These are phyloP conservation scores for Lumnitzera littorea DNA, from an alignment of 345 rosid genomes.

Conservation along the genomic window DNA sequence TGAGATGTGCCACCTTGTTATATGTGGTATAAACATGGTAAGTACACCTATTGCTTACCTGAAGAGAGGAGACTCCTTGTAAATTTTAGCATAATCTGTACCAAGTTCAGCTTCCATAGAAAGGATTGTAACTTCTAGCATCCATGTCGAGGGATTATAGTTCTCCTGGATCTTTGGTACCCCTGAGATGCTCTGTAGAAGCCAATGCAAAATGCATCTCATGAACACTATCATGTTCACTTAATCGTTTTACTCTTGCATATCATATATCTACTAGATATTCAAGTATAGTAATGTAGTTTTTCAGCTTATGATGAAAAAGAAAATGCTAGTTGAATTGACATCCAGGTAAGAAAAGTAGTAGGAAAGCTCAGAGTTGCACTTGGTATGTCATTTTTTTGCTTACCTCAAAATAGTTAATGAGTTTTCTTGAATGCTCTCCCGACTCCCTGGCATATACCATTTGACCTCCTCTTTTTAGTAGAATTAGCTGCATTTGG, in stretches of 20 bases:
- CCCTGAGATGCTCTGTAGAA: constrained; percentile 32
- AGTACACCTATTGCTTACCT: constrained; percentile 11
- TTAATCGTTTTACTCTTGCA: too few species aligned
- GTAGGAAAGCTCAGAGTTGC: background rate
- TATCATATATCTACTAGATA: too few species aligned
- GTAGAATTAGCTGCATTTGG: constrained; percentile 38
- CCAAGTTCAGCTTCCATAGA: constrained; percentile 31
- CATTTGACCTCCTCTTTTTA: constrained; percentile 52
- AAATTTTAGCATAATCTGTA: constrained; percentile 33
- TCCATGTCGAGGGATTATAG: constrained; percentile 64
- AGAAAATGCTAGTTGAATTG: background rate
- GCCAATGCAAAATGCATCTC: background rate
- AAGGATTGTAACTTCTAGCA: constrained; percentile 45
- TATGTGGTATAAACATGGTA: background rate
- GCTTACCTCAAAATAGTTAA: constrained; percentile 49
- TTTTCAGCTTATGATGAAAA: background rate
- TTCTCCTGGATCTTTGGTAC: constrained; percentile 41
- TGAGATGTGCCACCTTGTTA: background rate
- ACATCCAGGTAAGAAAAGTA: background rate
- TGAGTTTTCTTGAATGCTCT: constrained; percentile 37
- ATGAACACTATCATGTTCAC: background rate
- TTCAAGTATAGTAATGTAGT: too few species aligned
- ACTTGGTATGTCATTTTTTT: background rate
- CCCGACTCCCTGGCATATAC: constrained; percentile 53
- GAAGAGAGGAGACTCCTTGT: constrained; percentile 29